Conservation (phyloP, 805 yeast genomes). For the Millerozyma miso region DNA sequence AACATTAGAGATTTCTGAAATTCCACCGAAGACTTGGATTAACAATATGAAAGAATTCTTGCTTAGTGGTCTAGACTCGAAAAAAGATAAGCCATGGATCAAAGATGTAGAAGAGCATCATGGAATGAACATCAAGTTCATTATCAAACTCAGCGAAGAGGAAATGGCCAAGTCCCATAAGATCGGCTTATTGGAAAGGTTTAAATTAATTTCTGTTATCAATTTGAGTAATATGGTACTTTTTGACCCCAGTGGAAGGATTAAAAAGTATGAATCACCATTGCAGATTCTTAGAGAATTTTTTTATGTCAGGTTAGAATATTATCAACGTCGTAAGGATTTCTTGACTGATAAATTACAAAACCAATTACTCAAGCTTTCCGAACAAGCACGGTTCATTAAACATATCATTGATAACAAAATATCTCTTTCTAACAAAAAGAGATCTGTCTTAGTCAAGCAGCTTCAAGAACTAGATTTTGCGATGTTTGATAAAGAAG, state of each 20-base stretch:
- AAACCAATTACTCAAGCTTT: slow-evolving; percentile 68
- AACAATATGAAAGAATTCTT: slow-evolving; percentile 82
- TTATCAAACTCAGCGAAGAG: slow-evolving; percentile 65
- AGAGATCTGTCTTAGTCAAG: slow-evolving; percentile 57
- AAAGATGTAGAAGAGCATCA: slow-evolving; percentile 96
- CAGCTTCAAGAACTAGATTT: slow-evolving; percentile 64
- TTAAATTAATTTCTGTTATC: slow-evolving; percentile 67
- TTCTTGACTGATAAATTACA: slow-evolving; percentile 62
- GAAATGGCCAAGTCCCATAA: slow-evolving; percentile 78
- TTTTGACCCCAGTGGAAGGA: slow-evolving; percentile 84
- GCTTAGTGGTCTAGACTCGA: slow-evolving; percentile 72
- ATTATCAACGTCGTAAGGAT: slow-evolving; percentile 88
- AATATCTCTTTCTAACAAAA: slow-evolving; percentile 69
- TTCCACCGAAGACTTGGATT: slow-evolving; percentile 93
- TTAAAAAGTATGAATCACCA: slow-evolving; percentile 73
- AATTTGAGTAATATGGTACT: slow-evolving; percentile 89
- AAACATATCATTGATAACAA: slow-evolving; percentile 80
- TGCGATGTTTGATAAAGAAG: slow-evolving; percentile 70
- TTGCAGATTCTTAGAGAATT: slow-evolving; percentile 80
- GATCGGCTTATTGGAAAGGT: slow-evolving; percentile 79
- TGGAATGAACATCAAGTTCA: slow-evolving; percentile 72
- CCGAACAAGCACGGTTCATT: slow-evolving; percentile 86
- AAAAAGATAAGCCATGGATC: slow-evolving; percentile 77
- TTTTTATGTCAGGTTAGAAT: slow-evolving; percentile 81
- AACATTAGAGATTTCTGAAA: slow-evolving; percentile 83